phyloP scores from a whole-genome alignment of 768 basidiomycete genomes.

The Antrodiella citrinella region DNA sequence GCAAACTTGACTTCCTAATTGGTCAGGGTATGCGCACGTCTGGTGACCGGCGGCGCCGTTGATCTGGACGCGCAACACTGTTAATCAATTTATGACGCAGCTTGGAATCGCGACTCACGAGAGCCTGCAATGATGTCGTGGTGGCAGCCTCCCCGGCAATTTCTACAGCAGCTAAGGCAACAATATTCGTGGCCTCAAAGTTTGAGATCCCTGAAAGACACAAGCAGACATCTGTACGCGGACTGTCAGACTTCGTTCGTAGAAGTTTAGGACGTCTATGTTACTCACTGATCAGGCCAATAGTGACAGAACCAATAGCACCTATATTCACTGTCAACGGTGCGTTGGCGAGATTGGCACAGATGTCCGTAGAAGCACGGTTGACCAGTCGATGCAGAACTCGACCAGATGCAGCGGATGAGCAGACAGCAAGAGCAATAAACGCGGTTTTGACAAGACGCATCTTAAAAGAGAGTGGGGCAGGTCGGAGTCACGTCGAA shows the following conservation, averaged over 20 bases:
- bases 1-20: constrained; percentile 30
- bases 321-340: neutral
- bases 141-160: neutral
- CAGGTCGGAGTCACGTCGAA: no score
- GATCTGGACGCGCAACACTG: constrained; percentile 16
- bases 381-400: neutral
- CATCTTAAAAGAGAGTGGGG: neutral
- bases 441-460: neutral
- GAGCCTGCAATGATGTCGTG: neutral
- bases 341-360: neutral
- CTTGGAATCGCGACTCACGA: constrained; percentile 1
- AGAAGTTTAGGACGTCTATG: neutral
- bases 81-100: no score
- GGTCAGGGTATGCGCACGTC: constrained; percentile 33
- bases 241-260: neutral
- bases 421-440: neutral
- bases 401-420: neutral
- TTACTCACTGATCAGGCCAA: constrained; percentile 1
- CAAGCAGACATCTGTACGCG: constrained; percentile 32
- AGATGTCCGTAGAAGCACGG: neutral
- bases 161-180: constrained; percentile 16
- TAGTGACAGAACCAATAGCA: neutral
- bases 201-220: constrained; percentile 31
- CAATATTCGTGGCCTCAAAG: constrained; percentile 25
- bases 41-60: constrained; percentile 12